Evolutionary conservation across 192 early-diverging fungal species (phyloP), one percentile per base, ranked within the genome.

Genomic region (Rhizophlyctis rosea): DNA sequence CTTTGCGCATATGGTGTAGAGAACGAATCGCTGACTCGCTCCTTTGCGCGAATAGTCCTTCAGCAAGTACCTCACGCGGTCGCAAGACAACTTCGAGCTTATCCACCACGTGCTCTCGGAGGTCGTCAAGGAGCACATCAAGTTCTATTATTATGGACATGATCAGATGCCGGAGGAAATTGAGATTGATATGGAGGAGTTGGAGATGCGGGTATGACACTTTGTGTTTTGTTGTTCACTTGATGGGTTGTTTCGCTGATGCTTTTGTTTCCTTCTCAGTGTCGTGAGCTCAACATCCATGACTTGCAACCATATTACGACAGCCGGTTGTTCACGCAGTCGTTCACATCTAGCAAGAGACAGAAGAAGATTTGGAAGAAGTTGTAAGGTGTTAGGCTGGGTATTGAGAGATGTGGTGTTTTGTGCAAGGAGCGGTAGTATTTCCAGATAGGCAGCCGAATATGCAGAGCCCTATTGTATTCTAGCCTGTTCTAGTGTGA

Each of bases 61-160:
- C 72, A 79, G 79, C 81, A 89, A 88, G 72, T 98, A 95, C 75
- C 69, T 98, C 62, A 81, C 84, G 30, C 71, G 79, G 25, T 76
- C 87, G 4, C 81, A 83, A 47, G 93, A 97, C 73, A 82, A 85
- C 69, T 84, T 89, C 59, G 91, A 95, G 74, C 74, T 93, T 33
- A 73, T 95, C 50, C 81, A 87, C 47, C 87, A 88, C 68, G 59
- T 87, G 32, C 77, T 97, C 32, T 85, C 86, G 5, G 81, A 86
- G 52, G 72, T 94, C 34, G 76, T 88, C 32, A 81, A 79, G 52
- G 92, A 95, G 62, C 83, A 88, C 29, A 76, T 90, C 68, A 81
- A 86, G 29, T 86, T 90, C 63, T 74, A 86, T 69, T 82, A 88
- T 54, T 83, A 87, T 63, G 71, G 68, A 60, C 72, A 84, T 56